Conservation (phyloP, 208 protist genomes). For the Leishmania gerbilli region DNA sequence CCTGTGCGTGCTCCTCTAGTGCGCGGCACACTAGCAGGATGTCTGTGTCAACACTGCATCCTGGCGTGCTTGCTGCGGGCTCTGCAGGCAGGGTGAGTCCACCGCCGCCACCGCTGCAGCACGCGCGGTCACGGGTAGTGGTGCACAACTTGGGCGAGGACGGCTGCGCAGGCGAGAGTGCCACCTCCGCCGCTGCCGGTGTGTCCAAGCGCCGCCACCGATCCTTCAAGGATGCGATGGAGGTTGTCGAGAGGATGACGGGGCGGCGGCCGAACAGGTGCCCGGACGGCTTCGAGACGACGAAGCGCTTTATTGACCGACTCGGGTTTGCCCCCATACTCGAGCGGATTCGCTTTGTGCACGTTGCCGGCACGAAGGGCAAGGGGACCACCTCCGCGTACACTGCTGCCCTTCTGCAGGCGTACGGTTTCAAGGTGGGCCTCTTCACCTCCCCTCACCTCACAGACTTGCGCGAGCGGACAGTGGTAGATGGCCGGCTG, state of each 20-base stretch:
- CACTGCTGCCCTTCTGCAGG: conserved; percentile 76
- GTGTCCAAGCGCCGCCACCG: conserved; percentile 26
- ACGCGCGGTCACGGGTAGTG: not conserved
- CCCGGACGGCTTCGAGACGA: conserved; percentile 92
- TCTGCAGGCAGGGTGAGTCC: not conserved
- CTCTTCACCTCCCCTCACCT: conserved; percentile 93
- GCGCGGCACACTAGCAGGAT: conserved; percentile 14
- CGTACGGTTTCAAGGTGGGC: conserved; percentile 85
- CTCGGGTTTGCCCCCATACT: conserved; percentile 94
- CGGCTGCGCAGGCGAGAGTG: not conserved
- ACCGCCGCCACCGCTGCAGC: not conserved
- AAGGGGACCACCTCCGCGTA: conserved; percentile 90
- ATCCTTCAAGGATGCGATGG: conserved; percentile 68
- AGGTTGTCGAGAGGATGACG: conserved; percentile 55
- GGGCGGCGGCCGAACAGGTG: conserved; percentile 36
- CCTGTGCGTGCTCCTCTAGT: not conserved
- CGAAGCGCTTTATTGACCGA: conserved; percentile 55
- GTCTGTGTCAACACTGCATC: conserved; percentile 35
- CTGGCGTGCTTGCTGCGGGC: conserved; percentile 15
- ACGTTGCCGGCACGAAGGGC: conserved; percentile 93
- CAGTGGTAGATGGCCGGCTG: conserved; percentile 75
- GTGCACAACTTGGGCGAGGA: conserved; percentile 31
- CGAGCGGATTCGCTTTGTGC: conserved; percentile 93
- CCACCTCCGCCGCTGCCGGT: not conserved
- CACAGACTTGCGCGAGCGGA: conserved; percentile 84